Evolutionary conservation across 2,329 filamentous ascomycete genomes (phyloP).

Genomic region (Pseudocercospora fijiensis): DNA sequence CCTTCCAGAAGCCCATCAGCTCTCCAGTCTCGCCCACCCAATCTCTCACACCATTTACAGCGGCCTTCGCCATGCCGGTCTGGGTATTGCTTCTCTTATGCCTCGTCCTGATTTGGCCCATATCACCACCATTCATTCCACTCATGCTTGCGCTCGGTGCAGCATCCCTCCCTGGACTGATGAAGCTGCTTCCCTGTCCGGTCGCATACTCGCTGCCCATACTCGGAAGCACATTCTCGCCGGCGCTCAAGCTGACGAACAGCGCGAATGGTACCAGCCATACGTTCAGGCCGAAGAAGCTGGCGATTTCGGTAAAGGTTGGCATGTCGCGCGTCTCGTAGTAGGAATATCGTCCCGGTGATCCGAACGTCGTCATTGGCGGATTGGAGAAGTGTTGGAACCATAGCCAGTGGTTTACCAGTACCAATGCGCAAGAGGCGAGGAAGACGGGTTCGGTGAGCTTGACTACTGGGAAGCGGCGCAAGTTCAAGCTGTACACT

Average conservation of each 20-base stretch:
- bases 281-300: constrained; percentile 92
- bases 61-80: constrained; percentile 56
- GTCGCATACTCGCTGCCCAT: constrained; percentile 77
- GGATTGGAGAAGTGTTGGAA: constrained; percentile 82
- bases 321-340: constrained; percentile 56
- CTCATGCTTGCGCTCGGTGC: constrained; percentile 35
- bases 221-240: constrained; percentile 90
- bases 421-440: constrained; percentile 77
- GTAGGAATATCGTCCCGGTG: constrained; percentile 52
- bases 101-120: constrained; percentile 39
- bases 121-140: constrained; percentile 46
- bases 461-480: constrained; percentile 73
- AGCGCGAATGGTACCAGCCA: constrained; percentile 95
- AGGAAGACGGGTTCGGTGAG: constrained; percentile 85
- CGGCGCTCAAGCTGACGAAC: constrained; percentile 90
- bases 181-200: constrained; percentile 54
- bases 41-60: constrained; percentile 62
- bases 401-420: constrained; percentile 92
- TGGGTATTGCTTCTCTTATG: constrained; percentile 54
- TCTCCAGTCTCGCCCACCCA: constrained; percentile 64
- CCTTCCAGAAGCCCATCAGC: constrained; percentile 62
- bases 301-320: constrained; percentile 89
- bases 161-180: constrained; percentile 46
- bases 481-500: constrained; percentile 85
- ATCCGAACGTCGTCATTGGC: constrained; percentile 52